Evolutionary conservation across 2,329 filamentous ascomycete species (phyloP), one percentile per base, ranked within the genome.

Genomic region (Penicillium sp.): DNA sequence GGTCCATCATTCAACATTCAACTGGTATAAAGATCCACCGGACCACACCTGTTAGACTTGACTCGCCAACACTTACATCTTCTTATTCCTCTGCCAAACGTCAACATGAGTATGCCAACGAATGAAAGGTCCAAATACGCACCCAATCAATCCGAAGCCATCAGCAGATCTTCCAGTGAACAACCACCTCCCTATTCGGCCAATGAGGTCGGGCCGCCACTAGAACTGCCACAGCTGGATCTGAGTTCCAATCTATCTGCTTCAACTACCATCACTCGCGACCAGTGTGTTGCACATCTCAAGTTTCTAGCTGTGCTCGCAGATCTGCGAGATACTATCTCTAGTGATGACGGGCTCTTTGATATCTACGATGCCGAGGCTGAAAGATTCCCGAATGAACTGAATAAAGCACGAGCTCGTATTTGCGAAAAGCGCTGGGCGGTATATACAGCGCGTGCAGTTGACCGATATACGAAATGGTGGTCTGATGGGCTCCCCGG

Each of bases 361-460:
- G 83, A 82, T 2, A 79, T 92, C 48, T 78, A 76, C 66, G 83
- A 88, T 62, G 69, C 70, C 2, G 69, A 74, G 1, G 77, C 78
- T 33, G 65, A 75, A 13, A 65, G 64, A 49, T 66, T 68, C 16
- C 65, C 71, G n/a, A 66, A 76, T n/a, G 70, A 70, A 19, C 67
- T 65, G 11, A 72, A 74, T 51, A 75, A 75, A 60, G 74, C 77
- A 2, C 73, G 86, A 9, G 79, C 81, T 57, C 78, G 78, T 58
- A 75, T 89, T 47, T 78, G 84, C 4, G 87, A 90, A 75, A 90
- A 90, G 76, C 78, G 88, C 65, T 91, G 88, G 88, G 82, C 83
- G 0, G 67, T 90, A n/a, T 90, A 84, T 64, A 79, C 90, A 10
- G 82, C 85, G 1, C 81, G 85, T 40, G 88, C 88, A 0, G 86